Evolutionary conservation across 257 asterid species (phyloP).

Genomic region (Nicotiana paniculata): DNA sequence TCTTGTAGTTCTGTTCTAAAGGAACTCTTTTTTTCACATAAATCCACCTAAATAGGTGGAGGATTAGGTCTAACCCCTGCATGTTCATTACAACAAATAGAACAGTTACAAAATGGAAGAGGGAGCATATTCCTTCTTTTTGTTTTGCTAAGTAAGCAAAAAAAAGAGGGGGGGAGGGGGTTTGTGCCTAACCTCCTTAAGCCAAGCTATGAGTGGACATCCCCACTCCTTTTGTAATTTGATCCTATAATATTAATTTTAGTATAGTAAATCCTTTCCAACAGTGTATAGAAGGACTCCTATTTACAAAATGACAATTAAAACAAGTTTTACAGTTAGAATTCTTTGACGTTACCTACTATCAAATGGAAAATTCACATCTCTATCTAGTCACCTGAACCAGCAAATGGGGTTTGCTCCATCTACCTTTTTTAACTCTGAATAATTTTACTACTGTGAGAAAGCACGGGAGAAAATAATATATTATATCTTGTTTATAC

Average conservation of each 20-base stretch:
- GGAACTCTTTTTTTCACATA: not conserved
- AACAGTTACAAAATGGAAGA: not conserved
- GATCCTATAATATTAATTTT: not conserved
- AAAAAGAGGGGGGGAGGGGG: not conserved
- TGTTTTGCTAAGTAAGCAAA: not conserved
- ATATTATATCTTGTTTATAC: too few species aligned
- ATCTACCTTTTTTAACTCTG: too few species aligned
- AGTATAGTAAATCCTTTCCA: not conserved
- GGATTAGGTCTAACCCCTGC: not conserved
- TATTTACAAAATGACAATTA: not conserved
- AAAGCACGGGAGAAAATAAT: too few species aligned
- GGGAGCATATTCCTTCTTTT: not conserved
- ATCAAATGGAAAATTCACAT: not conserved
- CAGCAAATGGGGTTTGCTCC: too few species aligned
- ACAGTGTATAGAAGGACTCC: not conserved
- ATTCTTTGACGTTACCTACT: not conserved
- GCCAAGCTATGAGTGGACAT: not conserved
- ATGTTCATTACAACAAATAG: not conserved
- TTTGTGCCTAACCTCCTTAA: not conserved
- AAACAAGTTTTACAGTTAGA: not conserved
- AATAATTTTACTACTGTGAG: too few species aligned
- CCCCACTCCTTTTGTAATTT: not conserved
- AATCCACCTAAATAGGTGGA: not conserved
- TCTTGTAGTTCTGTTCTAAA: too few species aligned
- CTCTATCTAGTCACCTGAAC: not conserved